Base-by-base conservation (phyloP, 2,329 filamentous ascomycete genomes). In the Hirsutella thompsonii region DNA sequence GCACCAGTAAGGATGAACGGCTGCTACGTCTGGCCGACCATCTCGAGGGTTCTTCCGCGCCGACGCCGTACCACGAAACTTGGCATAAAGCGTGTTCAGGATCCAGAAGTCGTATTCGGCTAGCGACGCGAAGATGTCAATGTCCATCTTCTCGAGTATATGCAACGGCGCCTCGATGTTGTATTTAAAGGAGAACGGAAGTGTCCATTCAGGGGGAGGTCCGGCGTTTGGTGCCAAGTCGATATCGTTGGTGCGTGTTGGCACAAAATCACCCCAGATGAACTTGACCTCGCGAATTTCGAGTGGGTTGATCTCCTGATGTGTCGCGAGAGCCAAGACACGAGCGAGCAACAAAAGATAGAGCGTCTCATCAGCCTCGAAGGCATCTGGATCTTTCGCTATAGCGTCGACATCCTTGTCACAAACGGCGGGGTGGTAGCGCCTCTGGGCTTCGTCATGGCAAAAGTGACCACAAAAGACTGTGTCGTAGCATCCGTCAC, bases 1-100 rank as follows among this genome's bases (percentile, higher is more conserved):
- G 61, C 89, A 96, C 88, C 92, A 98, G 51, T 94, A 78, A 2
- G 90, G 88, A 62, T 96, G 89, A 21, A 96, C 89, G 21, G 90
- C 90, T 21, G 86, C 87, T 4, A 94, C 83, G 53, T 96, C 92
- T 0, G 92, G 90, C 9, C 85, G 77, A 3, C 88, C 85, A 47
- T 90, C 84, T 50, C 75, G 74, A 0, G 72, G 72, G 46, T 76
- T 87, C 49, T 92, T 81, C 32, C 85, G 76, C 4, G 89, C 90
- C 2, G 87, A 94, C 0, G 92, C 92, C 0, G 89, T 94, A 40
- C 87, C 92, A 20, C 92, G 77, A 59, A 95, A 94, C 58, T 96
- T 96, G 48, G 84, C 79, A 58, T 90, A 94, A 5, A 95, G 70
- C 0, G 88, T 94, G 61, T 96, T 94, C 54, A 94, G 74, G 14